Conservation (phyloP, 208 protist species). For the Trypanosoma mega region DNA sequence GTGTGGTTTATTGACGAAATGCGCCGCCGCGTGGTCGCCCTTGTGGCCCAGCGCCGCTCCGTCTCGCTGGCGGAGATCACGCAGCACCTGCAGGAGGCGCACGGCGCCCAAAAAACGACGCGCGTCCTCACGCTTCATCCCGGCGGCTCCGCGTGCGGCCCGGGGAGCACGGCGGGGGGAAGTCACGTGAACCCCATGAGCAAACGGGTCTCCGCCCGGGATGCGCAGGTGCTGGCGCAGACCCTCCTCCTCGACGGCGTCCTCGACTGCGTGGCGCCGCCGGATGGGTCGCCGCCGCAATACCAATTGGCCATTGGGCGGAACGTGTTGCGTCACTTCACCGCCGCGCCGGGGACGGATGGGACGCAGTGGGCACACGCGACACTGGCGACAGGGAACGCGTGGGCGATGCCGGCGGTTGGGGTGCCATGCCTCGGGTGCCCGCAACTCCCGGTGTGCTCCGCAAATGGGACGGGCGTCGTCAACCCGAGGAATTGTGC, state of each 20-base stretch:
- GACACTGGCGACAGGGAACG: slow-evolving; percentile 19
- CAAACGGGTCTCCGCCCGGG: slow-evolving; percentile 32
- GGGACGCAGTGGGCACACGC: slow-evolving; percentile 10
- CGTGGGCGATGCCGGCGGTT: slow-evolving; percentile 68
- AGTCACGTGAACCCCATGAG: neutral
- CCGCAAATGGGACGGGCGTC: slow-evolving; percentile 30
- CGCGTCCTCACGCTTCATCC: slow-evolving; percentile 17
- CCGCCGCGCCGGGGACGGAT: slow-evolving; percentile 14
- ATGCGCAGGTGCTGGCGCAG: slow-evolving; percentile 62
- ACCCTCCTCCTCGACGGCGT: slow-evolving; percentile 75
- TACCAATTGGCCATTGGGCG: slow-evolving; percentile 52
- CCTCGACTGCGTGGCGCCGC: slow-evolving; percentile 38
- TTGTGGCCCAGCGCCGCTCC: slow-evolving; percentile 36
- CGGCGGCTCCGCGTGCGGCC: slow-evolving; percentile 6
- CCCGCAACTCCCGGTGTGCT: slow-evolving; percentile 64
- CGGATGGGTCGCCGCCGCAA: slow-evolving; percentile 19
- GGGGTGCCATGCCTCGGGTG: slow-evolving; percentile 81
- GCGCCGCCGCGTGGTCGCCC: slow-evolving; percentile 54
- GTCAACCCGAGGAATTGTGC: slow-evolving; percentile 44
- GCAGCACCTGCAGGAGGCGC: slow-evolving; percentile 41
- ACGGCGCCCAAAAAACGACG: slow-evolving; percentile 16
- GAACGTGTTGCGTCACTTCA: slow-evolving; percentile 79
- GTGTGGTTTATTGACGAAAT: slow-evolving; percentile 79
- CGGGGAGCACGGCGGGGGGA: neutral
- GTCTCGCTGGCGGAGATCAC: slow-evolving; percentile 44